A percentile compares a stretch with the other conserved stretches of the same genome.
These are phyloP conservation scores for Chloropicon primus DNA, from an alignment of 139 green algal species.

Conservation along the genomic window DNA sequence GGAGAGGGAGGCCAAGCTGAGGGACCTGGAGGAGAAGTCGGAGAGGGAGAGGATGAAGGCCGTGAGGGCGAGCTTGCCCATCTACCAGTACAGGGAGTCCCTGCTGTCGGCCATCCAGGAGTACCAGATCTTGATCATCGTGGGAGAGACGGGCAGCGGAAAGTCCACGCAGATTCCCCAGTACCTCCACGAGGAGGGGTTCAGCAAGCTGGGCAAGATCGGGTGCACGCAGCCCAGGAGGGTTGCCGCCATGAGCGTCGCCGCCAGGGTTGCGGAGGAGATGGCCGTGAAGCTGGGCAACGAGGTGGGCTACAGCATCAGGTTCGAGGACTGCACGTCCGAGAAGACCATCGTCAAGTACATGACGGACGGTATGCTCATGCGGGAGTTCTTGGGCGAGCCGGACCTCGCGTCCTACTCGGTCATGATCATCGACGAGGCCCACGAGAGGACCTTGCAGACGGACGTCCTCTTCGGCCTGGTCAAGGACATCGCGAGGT, in stretches of 20 bases:
- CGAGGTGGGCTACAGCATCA: conserved; percentile 94
- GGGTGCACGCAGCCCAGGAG: conserved; percentile 89
- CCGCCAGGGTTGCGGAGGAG: conserved; percentile 82
- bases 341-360: conserved; percentile 96
- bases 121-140: conserved; percentile 87
- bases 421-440: conserved; percentile 96
- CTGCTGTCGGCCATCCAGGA: conserved; percentile 68
- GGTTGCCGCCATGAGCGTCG: conserved; percentile 92
- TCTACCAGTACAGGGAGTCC: conserved; percentile 58
- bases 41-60: conserved; percentile 59
- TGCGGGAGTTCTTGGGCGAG: conserved; percentile 91
- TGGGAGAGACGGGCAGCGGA: conserved; percentile 87
- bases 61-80: conserved; percentile 62
- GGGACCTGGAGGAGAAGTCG: conserved; percentile 26
- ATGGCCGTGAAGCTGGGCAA: conserved; percentile 81
- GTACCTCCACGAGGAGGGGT: conserved; percentile 94
- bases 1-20: conserved; percentile 12
- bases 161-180: conserved; percentile 93
- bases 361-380: conserved; percentile 98
- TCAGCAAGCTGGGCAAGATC: conserved; percentile 65
- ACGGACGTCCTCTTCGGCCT: conserved; percentile 95
- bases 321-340: conserved; percentile 96
- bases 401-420: conserved; percentile 86
- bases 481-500: conserved; percentile 71
- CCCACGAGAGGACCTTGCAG: conserved; percentile 90